Evolutionary conservation across 148 eudicot genomes (phyloP), one percentile per base, ranked within the genome.

Genomic region (Vaccinium vitisidaea): DNA sequence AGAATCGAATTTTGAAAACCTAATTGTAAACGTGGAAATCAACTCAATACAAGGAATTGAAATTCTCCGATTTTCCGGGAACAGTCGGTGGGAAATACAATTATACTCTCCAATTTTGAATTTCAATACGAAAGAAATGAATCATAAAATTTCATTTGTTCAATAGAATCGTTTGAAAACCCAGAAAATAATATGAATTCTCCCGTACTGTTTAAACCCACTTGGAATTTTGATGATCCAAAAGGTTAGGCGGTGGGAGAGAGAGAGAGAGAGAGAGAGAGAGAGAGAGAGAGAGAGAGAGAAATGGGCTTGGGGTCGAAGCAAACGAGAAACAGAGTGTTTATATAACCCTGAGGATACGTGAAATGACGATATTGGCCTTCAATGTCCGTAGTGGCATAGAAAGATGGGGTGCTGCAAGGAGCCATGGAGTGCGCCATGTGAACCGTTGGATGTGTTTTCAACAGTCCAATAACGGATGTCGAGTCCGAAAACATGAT

Each of bases 281-380:
- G 76, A 18, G 55, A 19, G 25, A 75, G 50, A 48, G 39, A n/a
- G n/a, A 46, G 36, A 36, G 39, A 36, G 39, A 36, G 39, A 36
- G 36, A 67, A 1, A 69, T 32, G 19, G 16, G 74, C 32, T 15
- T 55, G 7, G 18, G 49, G 18, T 4, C 14, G 78, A 71, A 8
- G 49, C 23, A 27, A 27, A 67, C 32, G 65, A 71, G 46, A 79
- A 49, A 39, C 4, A 32, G 8, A 56, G 48, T 25, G 14, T 6
- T 6, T 48, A 75, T 61, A 85, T 58, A 58, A 59, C 11, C 36
- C 52, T 32, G 67, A 19, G 18, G 36, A 21, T 48, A 23, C 27
- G 14, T 0, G 52, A 85, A 87, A 85, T 87, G 87, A 87, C 89
- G 67, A 48, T 30, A 82, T 82, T 70, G 82, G 65, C 73, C 87